Evolutionary conservation across 139 green algal genomes (phyloP), one percentile per base, ranked within the genome.

Genomic region (Edaphochlamys debaryana): DNA sequence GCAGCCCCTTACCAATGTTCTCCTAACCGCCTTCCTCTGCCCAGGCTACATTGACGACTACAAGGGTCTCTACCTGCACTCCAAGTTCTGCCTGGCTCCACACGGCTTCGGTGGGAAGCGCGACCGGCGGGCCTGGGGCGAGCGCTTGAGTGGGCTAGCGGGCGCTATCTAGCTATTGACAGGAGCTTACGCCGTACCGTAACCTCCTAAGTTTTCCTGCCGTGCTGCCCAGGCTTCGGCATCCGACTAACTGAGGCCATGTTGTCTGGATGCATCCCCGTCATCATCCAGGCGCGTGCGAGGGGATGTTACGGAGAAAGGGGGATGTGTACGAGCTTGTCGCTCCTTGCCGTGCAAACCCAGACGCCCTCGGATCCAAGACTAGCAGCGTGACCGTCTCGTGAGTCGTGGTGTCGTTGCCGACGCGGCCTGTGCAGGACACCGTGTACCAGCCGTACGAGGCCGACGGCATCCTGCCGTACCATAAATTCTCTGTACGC

Each of bases 251-350:
- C 78, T 3, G 56, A 80, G 34, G 79, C 79, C 30, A 90, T 94
- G 84, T 36, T 80, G 7, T 62, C 82, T 32, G 90, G 79, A 19
- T 94, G 90, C 58, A 79, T 93, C 34, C 90, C 90, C 9, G 83
- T 93, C 34, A 90, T 93, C n/a, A 87, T 93, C 19, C 90, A 93
- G 79, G 88, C 87, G 45, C 48, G 75, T 27, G 36, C 20, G 71
- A n/a, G 5, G 42, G 41, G 41, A 42, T 15, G n/a, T 8, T 17
- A n/a, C 30, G n/a, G 62, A n/a, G 23, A 40, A 17, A 8, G 62
- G n/a, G 6, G 30, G 11, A 22, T 17, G 13, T 29, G 56, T 17
- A 22, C 5, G 23, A 5, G 20, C 19, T 8, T 64, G 22, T 32
- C 5, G 56, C 56, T 64, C 19, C 19, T 17, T 64, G 56, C 20